These are phyloP conservation scores for Penicillium parvum DNA, from an alignment of 495 filamentous ascomycete species.

Conservation along the genomic window DNA sequence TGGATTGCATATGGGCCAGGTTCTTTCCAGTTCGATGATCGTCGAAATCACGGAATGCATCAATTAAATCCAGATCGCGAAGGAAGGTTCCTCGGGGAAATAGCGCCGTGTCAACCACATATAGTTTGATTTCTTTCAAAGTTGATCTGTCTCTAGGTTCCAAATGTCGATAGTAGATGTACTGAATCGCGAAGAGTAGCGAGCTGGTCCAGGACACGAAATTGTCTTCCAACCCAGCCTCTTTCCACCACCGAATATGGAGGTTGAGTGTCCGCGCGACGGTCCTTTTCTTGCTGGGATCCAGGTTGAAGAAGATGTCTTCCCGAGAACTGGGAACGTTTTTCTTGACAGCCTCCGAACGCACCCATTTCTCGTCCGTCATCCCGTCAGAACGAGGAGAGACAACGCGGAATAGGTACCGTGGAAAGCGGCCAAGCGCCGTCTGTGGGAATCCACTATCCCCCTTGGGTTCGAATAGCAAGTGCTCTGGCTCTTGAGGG, in stretches of 20 bases:
- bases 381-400: background rate
- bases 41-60: constrained; percentile 15
- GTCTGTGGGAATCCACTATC: background rate
- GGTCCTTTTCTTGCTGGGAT: constrained; percentile 5
- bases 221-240: constrained; percentile 15
- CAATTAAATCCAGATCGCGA: constrained; percentile 26
- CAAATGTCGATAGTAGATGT: constrained; percentile 23
- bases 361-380: constrained; percentile 17
- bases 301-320: constrained; percentile 23
- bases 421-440: background rate
- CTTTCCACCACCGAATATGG: constrained; percentile 26
- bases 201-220: constrained; percentile 39
- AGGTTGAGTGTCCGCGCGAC: constrained; percentile 16
- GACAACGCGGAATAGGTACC: background rate
- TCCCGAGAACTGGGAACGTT: background rate
- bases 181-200: constrained; percentile 32
- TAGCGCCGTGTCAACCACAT: constrained; percentile 24
- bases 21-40: background rate
- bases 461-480: background rate
- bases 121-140: constrained; percentile 24
- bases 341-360: constrained; percentile 5
- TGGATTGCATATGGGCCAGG: constrained; percentile 8
- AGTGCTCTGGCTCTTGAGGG: background rate
- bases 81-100: constrained; percentile 29
- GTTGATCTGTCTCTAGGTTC: constrained; percentile 2